Percentiles rank a stretch among this genome's conserved stretches.
Evolutionary conservation across 2,329 filamentous ascomycete genomes (phyloP).

Genomic region (Ilyonectria destructans): DNA sequence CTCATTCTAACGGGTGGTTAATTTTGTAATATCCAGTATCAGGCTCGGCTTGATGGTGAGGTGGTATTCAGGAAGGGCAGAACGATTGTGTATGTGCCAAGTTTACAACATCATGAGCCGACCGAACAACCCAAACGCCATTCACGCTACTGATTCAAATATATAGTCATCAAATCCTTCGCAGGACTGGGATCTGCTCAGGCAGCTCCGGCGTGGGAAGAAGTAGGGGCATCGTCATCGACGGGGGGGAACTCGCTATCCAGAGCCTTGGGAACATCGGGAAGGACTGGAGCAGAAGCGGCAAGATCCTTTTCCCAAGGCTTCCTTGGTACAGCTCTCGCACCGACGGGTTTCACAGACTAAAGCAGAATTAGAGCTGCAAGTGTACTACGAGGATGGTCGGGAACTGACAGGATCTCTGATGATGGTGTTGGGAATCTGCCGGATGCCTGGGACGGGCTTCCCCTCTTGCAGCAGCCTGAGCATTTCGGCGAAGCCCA

Average conservation of each 20-base stretch:
- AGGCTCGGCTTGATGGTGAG: not conserved
- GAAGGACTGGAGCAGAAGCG: conserved; percentile 35
- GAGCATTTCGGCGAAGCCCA: conserved; percentile 88
- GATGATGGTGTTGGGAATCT: conserved; percentile 87
- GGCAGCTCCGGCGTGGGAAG: conserved; percentile 17
- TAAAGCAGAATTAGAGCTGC: conserved; percentile 44
- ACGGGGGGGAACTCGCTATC: conserved; percentile 57
- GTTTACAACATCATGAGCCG: conserved; percentile 4
- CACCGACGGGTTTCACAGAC: conserved; percentile 66
- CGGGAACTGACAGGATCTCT: conserved; percentile 74
- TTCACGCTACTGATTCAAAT: conserved; percentile 24
- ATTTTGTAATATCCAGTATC: not conserved
- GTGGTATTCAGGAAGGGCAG: not conserved
- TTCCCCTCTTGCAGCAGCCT: conserved; percentile 87
- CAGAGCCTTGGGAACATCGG: conserved; percentile 47
- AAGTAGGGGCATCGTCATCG: conserved; percentile 33
- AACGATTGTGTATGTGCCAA: not conserved
- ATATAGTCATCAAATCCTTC: not conserved
- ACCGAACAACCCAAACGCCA: conserved; percentile 29
- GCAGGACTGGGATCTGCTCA: not conserved
- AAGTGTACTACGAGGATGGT: not conserved
- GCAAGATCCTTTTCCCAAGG: conserved; percentile 83
- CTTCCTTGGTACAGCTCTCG: conserved; percentile 67
- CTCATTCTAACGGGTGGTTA: not conserved
- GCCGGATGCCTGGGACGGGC: conserved; percentile 87